Evolutionary conservation across 345 rosid genomes (phyloP).

Genomic region (Populus ilicifolia): DNA sequence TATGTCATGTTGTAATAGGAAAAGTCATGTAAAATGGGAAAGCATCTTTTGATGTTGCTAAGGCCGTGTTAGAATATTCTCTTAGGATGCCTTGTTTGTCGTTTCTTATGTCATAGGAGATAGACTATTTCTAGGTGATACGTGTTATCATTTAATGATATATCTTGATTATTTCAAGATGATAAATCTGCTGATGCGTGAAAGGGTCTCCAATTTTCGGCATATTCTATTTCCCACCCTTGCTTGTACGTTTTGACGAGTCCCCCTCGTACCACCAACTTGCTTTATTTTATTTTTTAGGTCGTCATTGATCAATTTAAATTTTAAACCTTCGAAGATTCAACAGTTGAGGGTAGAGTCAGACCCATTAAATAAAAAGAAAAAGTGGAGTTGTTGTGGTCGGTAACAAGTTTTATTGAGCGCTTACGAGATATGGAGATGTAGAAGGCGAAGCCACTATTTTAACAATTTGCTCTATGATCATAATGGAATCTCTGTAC

Average conservation of each 20-base stretch:
- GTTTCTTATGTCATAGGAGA: background rate
- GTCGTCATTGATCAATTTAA: background rate
- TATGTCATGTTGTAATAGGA: background rate
- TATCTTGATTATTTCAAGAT: background rate
- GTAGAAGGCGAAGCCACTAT: background rate
- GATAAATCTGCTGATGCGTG: background rate
- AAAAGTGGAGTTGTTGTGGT: background rate
- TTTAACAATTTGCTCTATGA: background rate
- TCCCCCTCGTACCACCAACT: background rate
- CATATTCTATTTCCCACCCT: background rate
- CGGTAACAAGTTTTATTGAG: background rate
- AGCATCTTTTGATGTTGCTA: background rate
- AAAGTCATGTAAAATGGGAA: conserved; percentile 4
- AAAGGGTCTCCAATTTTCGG: background rate
- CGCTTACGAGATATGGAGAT: background rate
- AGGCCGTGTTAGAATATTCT: background rate
- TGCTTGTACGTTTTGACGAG: background rate
- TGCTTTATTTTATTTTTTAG: background rate
- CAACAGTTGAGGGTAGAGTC: background rate
- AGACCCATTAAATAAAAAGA: background rate
- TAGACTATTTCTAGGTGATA: background rate
- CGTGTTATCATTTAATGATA: background rate
- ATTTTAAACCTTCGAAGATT: background rate
- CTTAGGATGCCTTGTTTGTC: background rate
- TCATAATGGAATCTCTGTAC: background rate